phyloP scores from a whole-genome alignment of 1,139 yeast genomes.

The Saccharomyces hybrid region DNA sequence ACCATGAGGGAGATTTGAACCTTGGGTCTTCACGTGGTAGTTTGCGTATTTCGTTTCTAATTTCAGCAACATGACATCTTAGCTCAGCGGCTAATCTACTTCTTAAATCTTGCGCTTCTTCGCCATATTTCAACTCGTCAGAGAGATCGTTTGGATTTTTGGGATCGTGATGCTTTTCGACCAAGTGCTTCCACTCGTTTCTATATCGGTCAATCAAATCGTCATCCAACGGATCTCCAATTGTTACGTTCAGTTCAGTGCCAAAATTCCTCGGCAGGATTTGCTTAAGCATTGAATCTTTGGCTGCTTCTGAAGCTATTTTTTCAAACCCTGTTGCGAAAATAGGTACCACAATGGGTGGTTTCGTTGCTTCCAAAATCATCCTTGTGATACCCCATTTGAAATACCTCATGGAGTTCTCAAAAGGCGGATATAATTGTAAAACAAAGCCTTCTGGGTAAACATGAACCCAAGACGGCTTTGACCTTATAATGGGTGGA shows the following conservation, averaged over 20 bases:
- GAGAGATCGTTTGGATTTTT: constrained; percentile 51
- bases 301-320: constrained; percentile 71
- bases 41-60: constrained; percentile 47
- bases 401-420: constrained; percentile 84
- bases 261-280: constrained; percentile 62
- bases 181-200: constrained; percentile 58
- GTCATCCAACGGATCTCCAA: constrained; percentile 70
- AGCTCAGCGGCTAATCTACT: constrained; percentile 62
- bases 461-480: constrained; percentile 85
- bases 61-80: constrained; percentile 52
- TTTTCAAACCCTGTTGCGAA: constrained; percentile 82
- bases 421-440: constrained; percentile 71
- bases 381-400: constrained; percentile 91
- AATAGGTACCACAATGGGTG: constrained; percentile 87
- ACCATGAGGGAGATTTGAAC: constrained; percentile 59
- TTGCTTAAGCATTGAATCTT: constrained; percentile 46
- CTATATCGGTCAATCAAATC: constrained; percentile 52
- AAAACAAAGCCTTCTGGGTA: constrained; percentile 94
- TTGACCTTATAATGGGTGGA: constrained; percentile 47
- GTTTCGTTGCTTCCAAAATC: constrained; percentile 68
- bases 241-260: constrained; percentile 55
- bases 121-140: constrained; percentile 53
- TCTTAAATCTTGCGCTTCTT: constrained; percentile 55
- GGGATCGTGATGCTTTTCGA: constrained; percentile 45
- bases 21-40: constrained; percentile 54